phyloP scores from a whole-genome alignment of 768 basidiomycete species.

The Clitopilus passeckerianus region DNA sequence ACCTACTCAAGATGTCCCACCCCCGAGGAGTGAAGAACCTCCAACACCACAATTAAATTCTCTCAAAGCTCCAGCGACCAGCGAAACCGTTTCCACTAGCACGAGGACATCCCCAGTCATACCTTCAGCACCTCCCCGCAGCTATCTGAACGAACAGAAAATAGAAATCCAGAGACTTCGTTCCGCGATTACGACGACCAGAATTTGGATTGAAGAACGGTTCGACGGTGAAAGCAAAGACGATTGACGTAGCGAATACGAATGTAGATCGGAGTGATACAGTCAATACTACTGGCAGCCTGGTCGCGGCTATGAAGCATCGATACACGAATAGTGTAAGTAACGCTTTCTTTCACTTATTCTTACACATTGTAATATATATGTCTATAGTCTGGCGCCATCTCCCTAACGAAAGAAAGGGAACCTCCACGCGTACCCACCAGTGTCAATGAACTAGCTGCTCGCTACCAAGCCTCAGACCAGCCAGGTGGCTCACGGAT shows the following conservation, averaged over 20 bases:
- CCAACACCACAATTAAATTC: too few relatives aligned
- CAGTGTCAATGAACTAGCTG: conserved; percentile 61
- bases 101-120: background rate
- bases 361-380: conserved; percentile 2
- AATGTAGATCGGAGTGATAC: conserved; percentile 45
- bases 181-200: conserved; percentile 14
- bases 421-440: conserved; percentile 60
- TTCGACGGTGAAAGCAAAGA: conserved; percentile 18
- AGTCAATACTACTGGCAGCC: conserved; percentile 45
- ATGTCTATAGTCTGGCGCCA: conserved; percentile 35
- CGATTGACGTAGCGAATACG: conserved; percentile 22
- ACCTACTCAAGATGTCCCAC: background rate
- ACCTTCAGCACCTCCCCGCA: background rate
- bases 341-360: conserved; percentile 8
- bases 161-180: background rate
- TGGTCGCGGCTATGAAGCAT: conserved; percentile 67
- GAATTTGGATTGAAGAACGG: conserved; percentile 27
- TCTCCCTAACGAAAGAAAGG: conserved; percentile 46
- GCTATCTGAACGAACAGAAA: background rate
- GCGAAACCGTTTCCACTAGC: background rate
- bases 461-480: conserved; percentile 49
- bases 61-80: background rate
- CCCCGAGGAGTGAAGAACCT: too few relatives aligned
- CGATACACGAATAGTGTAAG: conserved; percentile 56
- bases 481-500: conserved; percentile 35